Evolutionary conservation across 2,329 filamentous ascomycete genomes (phyloP).

Genomic region (Colletotrichum sidae): DNA sequence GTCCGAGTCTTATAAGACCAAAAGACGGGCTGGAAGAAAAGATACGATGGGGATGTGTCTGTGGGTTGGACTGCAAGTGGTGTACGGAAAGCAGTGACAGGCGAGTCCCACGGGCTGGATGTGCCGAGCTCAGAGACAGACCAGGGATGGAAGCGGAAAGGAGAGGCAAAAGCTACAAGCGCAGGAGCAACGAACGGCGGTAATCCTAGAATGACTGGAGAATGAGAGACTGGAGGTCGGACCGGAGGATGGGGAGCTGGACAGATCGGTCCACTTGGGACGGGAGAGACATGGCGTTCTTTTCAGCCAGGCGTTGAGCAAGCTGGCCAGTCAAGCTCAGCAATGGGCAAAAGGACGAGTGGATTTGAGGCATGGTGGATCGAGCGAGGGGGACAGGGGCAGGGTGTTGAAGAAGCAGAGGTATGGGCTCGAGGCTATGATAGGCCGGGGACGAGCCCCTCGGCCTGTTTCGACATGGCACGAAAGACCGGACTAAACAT

Average conservation of each 20-base stretch:
- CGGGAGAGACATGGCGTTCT: slow-evolving; percentile 38
- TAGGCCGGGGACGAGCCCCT: slow-evolving; percentile 42
- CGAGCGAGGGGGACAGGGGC: slow-evolving; percentile 45
- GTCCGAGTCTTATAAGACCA: slow-evolving; percentile 37
- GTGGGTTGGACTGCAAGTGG: no score
- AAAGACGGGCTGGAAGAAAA: slow-evolving; percentile 2
- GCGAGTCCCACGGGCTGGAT: slow-evolving; percentile 31
- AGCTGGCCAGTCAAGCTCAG: slow-evolving; percentile 48
- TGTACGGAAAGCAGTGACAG: slow-evolving; percentile 25
- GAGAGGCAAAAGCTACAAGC: slow-evolving; percentile 41
- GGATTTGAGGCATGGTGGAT: slow-evolving; percentile 54
- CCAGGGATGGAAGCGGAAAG: slow-evolving; percentile 36
- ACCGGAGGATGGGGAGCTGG: slow-evolving; percentile 33
- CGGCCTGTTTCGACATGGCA: slow-evolving; percentile 39
- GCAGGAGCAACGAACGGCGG: slow-evolving; percentile 50
- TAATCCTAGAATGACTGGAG: slow-evolving; percentile 49
- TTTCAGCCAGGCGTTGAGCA: slow-evolving; percentile 43
- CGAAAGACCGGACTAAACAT: slow-evolving; percentile 39
- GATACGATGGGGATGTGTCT: slow-evolving; percentile 29
- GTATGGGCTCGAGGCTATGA: slow-evolving; percentile 40
- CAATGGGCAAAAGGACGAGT: slow-evolving; percentile 47
- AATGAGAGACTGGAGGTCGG: slow-evolving; percentile 39
- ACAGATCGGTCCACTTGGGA: slow-evolving; percentile 38
- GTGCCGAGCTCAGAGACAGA: slow-evolving; percentile 32
- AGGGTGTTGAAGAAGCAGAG: slow-evolving; percentile 37